Base-by-base conservation (phyloP, 1,284 basidiomycete species). In the Thecaphora frezii region DNA sequence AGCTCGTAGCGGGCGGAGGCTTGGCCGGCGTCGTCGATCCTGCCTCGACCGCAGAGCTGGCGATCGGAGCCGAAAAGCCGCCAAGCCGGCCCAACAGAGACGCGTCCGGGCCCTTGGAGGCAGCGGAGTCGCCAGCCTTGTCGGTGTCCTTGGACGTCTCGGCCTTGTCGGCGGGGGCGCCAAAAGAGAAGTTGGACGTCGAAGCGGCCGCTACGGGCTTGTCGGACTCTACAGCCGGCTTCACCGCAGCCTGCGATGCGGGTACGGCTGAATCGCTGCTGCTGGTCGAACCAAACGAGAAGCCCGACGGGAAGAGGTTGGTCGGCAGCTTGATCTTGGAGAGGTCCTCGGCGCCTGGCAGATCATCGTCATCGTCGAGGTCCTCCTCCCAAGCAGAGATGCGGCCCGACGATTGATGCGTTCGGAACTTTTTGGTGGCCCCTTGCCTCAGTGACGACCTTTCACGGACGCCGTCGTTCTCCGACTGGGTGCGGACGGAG, bases 271-370 rank as follows among this genome's bases (percentile, higher is more conserved):
- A 26, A 43, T 9, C 12, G 41, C 19, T 18, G 33, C 13, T 18
- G 33, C 33, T n/a, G n/a, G n/a, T n/a, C n/a, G 52, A 48, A 41
- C 63, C 69, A 47, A 77, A 76, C 28, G 66, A 60, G 43, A 77
- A 76, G 21, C 71, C 64, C 26, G 54, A 43, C 4, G 76, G 74
- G 51, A 77, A 77, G 39, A 76, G 48, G 46, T 58, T 66, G 33
- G 64, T 53, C 4, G 76, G 76, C 44, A 75, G 41, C 58, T 74
- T 75, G 62, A 78, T 78, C 66, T 75, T 76, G 25, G 65, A 54
- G 19, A 78, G 54, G 21, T 74, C 76, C 42, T 64, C 69, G 0
- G 71, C 66, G 26, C 66, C 69, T 4, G 70, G 71, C 30, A 66
- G 41, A n/a, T 68, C 72, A 8, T 75, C 71, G 33, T 76, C 70